Percentiles rank a stretch among this genome's conserved stretches.
These are phyloP conservation scores for Triadica sebifera DNA, from an alignment of 345 rosid species.

Conservation along the genomic window DNA sequence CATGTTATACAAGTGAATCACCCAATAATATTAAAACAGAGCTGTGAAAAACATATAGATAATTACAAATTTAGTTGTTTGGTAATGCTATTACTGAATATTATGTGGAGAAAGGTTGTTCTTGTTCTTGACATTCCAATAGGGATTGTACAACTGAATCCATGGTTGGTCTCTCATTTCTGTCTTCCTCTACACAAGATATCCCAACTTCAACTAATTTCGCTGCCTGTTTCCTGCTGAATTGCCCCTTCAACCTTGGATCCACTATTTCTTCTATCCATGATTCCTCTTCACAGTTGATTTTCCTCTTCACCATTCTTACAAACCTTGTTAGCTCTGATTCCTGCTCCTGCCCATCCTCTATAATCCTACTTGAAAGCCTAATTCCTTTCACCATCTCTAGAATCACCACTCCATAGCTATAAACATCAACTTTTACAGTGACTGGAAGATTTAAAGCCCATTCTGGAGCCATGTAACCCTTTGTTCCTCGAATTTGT, in stretches of 20 bases:
- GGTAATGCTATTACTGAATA: too few relatives aligned
- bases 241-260: conserved; percentile 32
- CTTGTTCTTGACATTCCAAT: conserved; percentile 19
- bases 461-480: conserved; percentile 22
- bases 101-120: neutral
- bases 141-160: conserved; percentile 32
- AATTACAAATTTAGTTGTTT: too few relatives aligned
- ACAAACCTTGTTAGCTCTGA: conserved; percentile 32
- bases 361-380: conserved; percentile 26
- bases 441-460: conserved; percentile 12
- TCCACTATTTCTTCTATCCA: conserved; percentile 41
- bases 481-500: conserved; percentile 13
- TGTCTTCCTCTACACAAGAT: conserved; percentile 35
- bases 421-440: conserved; percentile 19
- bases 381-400: conserved; percentile 31
- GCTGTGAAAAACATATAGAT: too few relatives aligned
- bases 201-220: conserved; percentile 30
- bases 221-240: conserved; percentile 24
- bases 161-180: conserved; percentile 40
- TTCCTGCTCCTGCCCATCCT: conserved; percentile 33
- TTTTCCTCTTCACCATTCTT: conserved; percentile 24
- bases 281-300: conserved; percentile 14
- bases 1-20: too few relatives aligned
- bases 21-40: too few relatives aligned
- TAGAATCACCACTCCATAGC: conserved; percentile 9